These are phyloP conservation scores for Pelagomonas calceolata DNA, from an alignment of 108 stramenopile species.

Conservation along the genomic window DNA sequence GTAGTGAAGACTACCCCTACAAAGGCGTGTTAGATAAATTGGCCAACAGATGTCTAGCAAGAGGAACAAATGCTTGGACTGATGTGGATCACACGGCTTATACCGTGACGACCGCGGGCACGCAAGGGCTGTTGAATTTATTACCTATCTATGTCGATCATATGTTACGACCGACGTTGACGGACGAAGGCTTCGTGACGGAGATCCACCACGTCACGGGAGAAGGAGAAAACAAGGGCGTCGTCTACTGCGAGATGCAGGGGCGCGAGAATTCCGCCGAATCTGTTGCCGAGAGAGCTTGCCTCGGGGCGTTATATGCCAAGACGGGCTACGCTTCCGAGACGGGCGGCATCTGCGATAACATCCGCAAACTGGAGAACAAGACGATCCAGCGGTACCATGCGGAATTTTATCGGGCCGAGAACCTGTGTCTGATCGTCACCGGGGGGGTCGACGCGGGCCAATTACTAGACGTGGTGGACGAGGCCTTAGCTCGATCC, in stretches of 20 bases:
- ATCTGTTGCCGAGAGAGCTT: slow-evolving; percentile 29
- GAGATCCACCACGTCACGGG: slow-evolving; percentile 38
- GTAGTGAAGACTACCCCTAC: slow-evolving; percentile 29
- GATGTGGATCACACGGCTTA: slow-evolving; percentile 44
- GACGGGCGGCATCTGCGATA: slow-evolving; percentile 33
- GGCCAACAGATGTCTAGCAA: slow-evolving; percentile 39
- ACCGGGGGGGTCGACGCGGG: slow-evolving; percentile 26
- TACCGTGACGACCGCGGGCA: slow-evolving; percentile 33
- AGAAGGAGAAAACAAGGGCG: slow-evolving; percentile 35
- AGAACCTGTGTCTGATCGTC: slow-evolving; percentile 27
- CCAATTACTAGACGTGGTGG: neutral
- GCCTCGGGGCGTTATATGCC: slow-evolving; percentile 30
- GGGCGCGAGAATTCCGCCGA: slow-evolving; percentile 36
- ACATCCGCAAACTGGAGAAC: slow-evolving; percentile 22
- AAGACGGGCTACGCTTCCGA: slow-evolving; percentile 30
- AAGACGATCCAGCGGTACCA: slow-evolving; percentile 33
- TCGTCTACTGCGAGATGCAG: slow-evolving; percentile 35
- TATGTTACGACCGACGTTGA: slow-evolving; percentile 34
- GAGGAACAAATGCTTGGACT: slow-evolving; percentile 42
- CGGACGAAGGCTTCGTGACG: slow-evolving; percentile 32
- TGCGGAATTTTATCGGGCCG: slow-evolving; percentile 30
- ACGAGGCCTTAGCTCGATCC: neutral
- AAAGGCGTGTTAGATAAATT: slow-evolving; percentile 41
- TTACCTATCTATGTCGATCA: slow-evolving; percentile 38
- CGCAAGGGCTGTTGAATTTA: slow-evolving; percentile 28